Evolutionary conservation across 1,284 basidiomycete species (phyloP), one percentile per base, ranked within the genome.

Genomic region (Vanrija sp.): DNA sequence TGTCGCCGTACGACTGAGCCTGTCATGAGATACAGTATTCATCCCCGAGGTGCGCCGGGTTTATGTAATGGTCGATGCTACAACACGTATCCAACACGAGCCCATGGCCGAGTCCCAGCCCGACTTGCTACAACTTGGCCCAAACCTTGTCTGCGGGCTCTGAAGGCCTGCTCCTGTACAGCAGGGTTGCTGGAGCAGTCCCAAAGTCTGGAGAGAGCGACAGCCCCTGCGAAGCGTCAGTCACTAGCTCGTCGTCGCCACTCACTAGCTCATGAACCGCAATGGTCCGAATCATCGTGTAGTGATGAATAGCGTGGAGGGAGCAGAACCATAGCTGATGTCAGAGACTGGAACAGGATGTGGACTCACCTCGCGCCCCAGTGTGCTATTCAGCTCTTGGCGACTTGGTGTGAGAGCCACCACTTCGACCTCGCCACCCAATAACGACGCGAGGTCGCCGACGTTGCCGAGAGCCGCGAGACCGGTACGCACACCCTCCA

Each of bases 231-330:
- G 12, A 31, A 20, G n/a, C 24, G 49, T 31, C 23, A 37, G 38
- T 10, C 0, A 15, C 43, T n/a, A 18, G 45, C 20, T 7, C 12
- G 18, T 18, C 7, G 16, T 19, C 14, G 3, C 35, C 4, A 66
- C 68, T 57, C 42, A 68, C 63, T n/a, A 71, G 65, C 64, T 77
- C 67, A 60, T 76, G 66, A 9, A 71, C 70, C 12, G 70, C 71
- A 27, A 75, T 72, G 6, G 69, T 69, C 10, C 72, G 58, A 14
- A 73, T 47, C 72, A 75, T 73, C 8, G 71, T 70, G 54, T 68
- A 72, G 46, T 75, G 73, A 44, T 73, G 71, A 16, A 75, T 73
- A 4, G 71, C 64, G 48, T 73, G 71, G 15, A 72, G 53, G 15
- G 72, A 65, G 53, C 66, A 68, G 54, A 72, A 75, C 71, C 71